Conservation (phyloP, 371 early-diverging fungal species). For the Mortierella sp. region DNA sequence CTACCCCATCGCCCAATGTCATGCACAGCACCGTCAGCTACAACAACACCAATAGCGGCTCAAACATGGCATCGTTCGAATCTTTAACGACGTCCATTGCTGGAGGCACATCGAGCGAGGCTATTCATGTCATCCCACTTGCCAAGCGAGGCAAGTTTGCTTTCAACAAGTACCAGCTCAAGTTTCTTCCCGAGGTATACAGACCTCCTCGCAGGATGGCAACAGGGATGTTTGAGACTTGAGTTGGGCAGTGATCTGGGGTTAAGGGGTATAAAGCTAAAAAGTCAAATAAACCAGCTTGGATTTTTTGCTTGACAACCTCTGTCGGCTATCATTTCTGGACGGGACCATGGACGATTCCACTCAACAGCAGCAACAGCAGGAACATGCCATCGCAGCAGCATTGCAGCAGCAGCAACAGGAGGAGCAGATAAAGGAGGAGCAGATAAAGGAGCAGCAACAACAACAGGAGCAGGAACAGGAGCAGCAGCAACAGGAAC, state of each 20-base stretch:
- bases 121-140: not conserved
- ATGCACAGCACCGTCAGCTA: no score
- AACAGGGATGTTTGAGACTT: slow-evolving; percentile 25
- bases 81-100: not conserved
- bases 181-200: slow-evolving; percentile 45
- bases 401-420: slow-evolving; percentile 14
- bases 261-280: not conserved
- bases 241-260: not conserved
- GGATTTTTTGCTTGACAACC: no score
- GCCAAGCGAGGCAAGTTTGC: slow-evolving; percentile 46
- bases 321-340: not conserved
- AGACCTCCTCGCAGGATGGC: slow-evolving; percentile 45
- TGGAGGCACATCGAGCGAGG: not conserved
- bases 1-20: no score
- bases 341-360: not conserved
- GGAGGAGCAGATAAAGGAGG: no score
- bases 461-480: slow-evolving; percentile 17
- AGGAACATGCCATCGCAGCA: slow-evolving; percentile 19
- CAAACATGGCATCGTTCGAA: not conserved
- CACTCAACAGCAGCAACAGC: not conserved
- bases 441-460: slow-evolving; percentile 1
- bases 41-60: not conserved
- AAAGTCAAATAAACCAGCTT: no score
- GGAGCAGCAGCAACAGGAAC: slow-evolving; percentile 10
- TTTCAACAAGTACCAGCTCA: slow-evolving; percentile 47